Percentiles rank a stretch among this genome's conserved stretches.
phyloP scores from a whole-genome alignment of 768 basidiomycete genomes.

The Chalciporus sphaerocephalus region DNA sequence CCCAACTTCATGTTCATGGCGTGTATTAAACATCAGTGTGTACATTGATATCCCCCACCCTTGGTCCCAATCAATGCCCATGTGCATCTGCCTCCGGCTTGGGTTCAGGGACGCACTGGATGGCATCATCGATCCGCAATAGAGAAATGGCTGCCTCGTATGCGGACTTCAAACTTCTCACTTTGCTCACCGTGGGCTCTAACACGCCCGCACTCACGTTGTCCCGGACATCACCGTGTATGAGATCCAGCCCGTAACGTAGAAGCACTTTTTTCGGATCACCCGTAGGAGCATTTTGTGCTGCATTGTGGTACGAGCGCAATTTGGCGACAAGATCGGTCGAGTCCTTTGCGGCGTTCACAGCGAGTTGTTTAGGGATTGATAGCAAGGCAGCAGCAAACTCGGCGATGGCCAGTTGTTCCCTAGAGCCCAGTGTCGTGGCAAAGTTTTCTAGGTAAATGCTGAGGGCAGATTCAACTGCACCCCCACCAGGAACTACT shows the following conservation, averaged over 20 bases:
- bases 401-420: slow-evolving; percentile 98
- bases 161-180: slow-evolving; percentile 94
- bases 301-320: slow-evolving; percentile 94
- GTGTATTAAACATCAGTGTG: slow-evolving; percentile 6
- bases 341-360: slow-evolving; percentile 98
- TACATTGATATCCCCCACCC: slow-evolving; percentile 9
- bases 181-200: slow-evolving; percentile 96
- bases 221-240: slow-evolving; percentile 93
- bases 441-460: slow-evolving; percentile 99
- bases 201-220: slow-evolving; percentile 91
- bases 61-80: slow-evolving; percentile 68
- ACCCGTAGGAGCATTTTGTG: slow-evolving; percentile 84
- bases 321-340: slow-evolving; percentile 96
- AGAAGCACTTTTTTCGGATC: slow-evolving; percentile 89
- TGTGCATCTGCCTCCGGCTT: slow-evolving; percentile 70
- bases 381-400: slow-evolving; percentile 89
- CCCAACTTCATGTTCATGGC: background rate
- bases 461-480: slow-evolving; percentile 93
- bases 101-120: slow-evolving; percentile 80
- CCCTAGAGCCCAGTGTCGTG: slow-evolving; percentile 93
- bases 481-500: slow-evolving; percentile 96
- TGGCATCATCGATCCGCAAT: slow-evolving; percentile 94
- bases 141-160: slow-evolving; percentile 95
- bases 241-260: slow-evolving; percentile 90
- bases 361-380: slow-evolving; percentile 94